Evolutionary conservation across 106 monocot species (phyloP).

Genomic region (Phalaenopsis equestris): DNA sequence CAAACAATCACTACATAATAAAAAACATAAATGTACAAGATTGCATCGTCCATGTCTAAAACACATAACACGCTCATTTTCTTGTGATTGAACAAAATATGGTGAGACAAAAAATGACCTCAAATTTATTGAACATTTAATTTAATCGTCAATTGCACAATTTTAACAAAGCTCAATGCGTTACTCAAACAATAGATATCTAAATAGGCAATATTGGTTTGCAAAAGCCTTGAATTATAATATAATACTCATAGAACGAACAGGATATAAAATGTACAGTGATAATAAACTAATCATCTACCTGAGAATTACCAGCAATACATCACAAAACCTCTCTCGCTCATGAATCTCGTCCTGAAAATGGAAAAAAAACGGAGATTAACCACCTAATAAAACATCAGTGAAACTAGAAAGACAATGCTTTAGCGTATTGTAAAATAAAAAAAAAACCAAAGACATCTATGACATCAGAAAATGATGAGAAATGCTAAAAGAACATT

Average conservation of each 20-base stretch:
- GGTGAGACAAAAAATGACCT: background rate
- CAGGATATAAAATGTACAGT: background rate
- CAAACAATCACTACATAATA: background rate
- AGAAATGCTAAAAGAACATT: background rate
- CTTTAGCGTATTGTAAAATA: background rate
- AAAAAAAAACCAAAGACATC: background rate
- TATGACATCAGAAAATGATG: background rate
- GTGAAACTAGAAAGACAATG: background rate
- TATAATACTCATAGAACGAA: background rate
- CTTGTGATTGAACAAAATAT: background rate
- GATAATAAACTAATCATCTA: conserved; percentile 16
- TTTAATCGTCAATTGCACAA: background rate
- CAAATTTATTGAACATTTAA: background rate
- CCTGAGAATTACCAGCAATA: conserved; percentile 93
- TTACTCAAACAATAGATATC: background rate
- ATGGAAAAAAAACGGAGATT: conserved; percentile 2
- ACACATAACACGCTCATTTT: background rate
- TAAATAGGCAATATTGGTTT: background rate
- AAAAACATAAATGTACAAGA: background rate
- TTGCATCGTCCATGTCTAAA: background rate
- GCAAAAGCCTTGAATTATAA: background rate
- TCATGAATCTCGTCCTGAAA: conserved; percentile 99
- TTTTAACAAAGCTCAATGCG: background rate
- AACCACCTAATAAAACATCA: background rate
- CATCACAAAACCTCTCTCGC: conserved; percentile 97